A percentile compares a stretch with the other conserved stretches of the same genome.
Evolutionary conservation across 768 basidiomycete genomes (phyloP).

Genomic region (Suillus decipiens): DNA sequence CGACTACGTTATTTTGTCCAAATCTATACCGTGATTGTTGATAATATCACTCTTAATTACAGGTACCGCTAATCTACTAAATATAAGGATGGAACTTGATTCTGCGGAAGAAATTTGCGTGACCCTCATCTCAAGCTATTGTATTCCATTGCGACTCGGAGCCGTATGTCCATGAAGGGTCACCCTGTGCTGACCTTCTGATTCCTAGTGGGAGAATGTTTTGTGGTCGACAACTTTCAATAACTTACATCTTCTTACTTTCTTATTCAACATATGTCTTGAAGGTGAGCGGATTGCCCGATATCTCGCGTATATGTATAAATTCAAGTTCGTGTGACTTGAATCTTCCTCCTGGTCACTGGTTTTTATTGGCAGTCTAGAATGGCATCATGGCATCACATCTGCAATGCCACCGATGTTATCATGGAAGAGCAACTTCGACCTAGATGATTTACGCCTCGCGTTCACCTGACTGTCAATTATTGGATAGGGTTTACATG

Average conservation of each 20-base stretch:
- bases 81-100: neutral
- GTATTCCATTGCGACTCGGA: neutral
- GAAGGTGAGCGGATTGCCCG: neutral
- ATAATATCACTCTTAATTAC: neutral
- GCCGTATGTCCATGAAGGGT: neutral
- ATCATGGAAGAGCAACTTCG: neutral
- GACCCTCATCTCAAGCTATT: neutral
- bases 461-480: neutral
- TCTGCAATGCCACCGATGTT: neutral
- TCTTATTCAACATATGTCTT: neutral
- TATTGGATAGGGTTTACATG: neutral
- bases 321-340: neutral
- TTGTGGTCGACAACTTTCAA: neutral
- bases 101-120: neutral
- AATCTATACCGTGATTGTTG: conserved; percentile 15
- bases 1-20: conserved; percentile 45
- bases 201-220: neutral
- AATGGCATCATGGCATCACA: neutral
- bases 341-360: neutral
- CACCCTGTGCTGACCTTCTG: neutral
- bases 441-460: neutral
- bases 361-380: neutral
- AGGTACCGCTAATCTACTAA: neutral
- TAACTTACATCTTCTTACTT: neutral
- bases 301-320: neutral